A percentile compares a stretch with the other conserved stretches of the same genome.
Evolutionary conservation across 1,284 basidiomycete genomes (phyloP).

Genomic region (Cutaneotrichosporon dermatis): DNA sequence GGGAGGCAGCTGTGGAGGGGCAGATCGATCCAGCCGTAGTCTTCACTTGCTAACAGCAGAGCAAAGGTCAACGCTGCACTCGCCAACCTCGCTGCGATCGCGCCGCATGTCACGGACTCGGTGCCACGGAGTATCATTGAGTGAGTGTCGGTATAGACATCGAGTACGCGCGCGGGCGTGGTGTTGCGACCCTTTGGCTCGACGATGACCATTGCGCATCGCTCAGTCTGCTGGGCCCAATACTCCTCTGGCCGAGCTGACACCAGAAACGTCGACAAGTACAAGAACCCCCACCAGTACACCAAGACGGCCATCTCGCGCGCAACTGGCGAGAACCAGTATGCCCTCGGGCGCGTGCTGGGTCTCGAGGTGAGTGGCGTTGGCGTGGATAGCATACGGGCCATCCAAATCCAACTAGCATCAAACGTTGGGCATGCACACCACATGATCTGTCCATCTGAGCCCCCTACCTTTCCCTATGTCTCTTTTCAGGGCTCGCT

Average conservation of each 20-base stretch:
- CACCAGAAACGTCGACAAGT: constrained; percentile 26
- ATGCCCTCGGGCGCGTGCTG: constrained; percentile 39
- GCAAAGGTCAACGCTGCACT: constrained; percentile 34
- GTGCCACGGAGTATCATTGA: constrained; percentile 41
- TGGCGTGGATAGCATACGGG: too few relatives aligned
- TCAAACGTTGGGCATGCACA: too few relatives aligned
- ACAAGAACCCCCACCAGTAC: constrained; percentile 36
- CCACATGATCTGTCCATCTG: too few relatives aligned
- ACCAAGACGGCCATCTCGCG: constrained; percentile 34
- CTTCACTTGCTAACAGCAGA: constrained; percentile 13
- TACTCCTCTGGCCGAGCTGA: background rate
- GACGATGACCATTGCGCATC: too few relatives aligned
- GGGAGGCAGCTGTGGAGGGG: too few relatives aligned
- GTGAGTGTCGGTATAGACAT: constrained; percentile 20
- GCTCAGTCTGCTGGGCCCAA: too few relatives aligned
- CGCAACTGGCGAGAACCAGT: constrained; percentile 45
- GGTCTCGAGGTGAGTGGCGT: constrained; percentile 39
- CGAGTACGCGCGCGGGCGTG: too few relatives aligned
- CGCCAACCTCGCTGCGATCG: constrained; percentile 26
- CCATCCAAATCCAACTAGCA: too few relatives aligned
- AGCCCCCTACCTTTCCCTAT: too few relatives aligned
- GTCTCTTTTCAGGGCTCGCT: too few relatives aligned
- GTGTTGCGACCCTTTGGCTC: too few relatives aligned
- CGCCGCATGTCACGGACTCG: constrained; percentile 32
- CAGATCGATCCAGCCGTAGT: too few relatives aligned